Evolutionary conservation across 2,329 filamentous ascomycete species (phyloP).

Genomic region (Mycosphaerella arachidis): DNA sequence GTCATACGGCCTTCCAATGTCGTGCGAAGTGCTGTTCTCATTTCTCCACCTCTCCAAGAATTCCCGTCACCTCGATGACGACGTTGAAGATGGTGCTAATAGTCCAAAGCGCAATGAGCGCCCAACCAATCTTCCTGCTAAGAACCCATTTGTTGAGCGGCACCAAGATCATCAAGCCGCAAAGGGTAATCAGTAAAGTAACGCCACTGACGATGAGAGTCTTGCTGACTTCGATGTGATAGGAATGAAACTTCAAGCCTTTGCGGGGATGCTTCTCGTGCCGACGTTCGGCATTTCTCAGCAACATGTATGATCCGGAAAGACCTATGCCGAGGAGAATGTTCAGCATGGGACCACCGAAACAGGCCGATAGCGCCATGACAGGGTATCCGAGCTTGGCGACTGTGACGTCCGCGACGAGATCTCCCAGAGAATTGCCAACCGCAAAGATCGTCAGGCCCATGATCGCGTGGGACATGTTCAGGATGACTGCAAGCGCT

Average conservation of each 20-base stretch:
- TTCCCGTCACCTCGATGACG: constrained; percentile 61
- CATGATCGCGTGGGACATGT: constrained; percentile 90
- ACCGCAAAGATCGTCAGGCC: constrained; percentile 95
- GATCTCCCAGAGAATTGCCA: constrained; percentile 88
- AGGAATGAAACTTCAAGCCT: constrained; percentile 66
- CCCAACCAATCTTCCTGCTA: constrained; percentile 75
- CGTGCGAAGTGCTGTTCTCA: neutral
- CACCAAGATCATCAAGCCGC: constrained; percentile 73
- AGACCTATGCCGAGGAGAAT: constrained; percentile 94
- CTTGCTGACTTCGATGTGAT: constrained; percentile 76
- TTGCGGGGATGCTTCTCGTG: constrained; percentile 64
- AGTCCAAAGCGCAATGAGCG: constrained; percentile 73
- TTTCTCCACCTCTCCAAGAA: constrained; percentile 13
- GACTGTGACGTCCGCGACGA: constrained; percentile 92
- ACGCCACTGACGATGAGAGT: constrained; percentile 80
- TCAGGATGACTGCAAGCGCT: constrained; percentile 82
- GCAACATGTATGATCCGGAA: constrained; percentile 81
- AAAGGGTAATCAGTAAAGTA: constrained; percentile 75
- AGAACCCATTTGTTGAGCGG: constrained; percentile 83
- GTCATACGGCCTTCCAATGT: neutral
- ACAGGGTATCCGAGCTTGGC: constrained; percentile 90
- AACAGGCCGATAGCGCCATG: constrained; percentile 92
- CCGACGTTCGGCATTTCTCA: constrained; percentile 61
- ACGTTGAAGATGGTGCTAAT: constrained; percentile 79
- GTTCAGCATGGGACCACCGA: constrained; percentile 97